Evolutionary conservation across 495 filamentous ascomycete genomes (phyloP).

Genomic region (Penicillium paxilli): DNA sequence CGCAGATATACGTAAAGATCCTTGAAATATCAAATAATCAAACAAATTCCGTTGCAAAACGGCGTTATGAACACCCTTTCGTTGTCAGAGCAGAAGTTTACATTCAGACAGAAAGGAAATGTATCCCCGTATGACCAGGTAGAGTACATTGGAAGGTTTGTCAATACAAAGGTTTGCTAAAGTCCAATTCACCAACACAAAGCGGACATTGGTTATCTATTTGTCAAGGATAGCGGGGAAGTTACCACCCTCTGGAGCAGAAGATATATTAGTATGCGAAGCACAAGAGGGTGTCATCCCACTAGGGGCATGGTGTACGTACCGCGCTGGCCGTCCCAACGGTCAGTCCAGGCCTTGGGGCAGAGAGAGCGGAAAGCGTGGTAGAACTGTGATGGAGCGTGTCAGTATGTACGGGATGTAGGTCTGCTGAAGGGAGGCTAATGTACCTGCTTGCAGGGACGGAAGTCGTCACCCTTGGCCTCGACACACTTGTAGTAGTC

Average conservation of each 20-base stretch:
- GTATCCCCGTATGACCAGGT: slow-evolving; percentile 39
- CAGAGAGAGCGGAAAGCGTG: slow-evolving; percentile 95
- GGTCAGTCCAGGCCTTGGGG: slow-evolving; percentile 89
- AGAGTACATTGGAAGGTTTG: slow-evolving; percentile 44
- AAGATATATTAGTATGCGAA: slow-evolving; percentile 12
- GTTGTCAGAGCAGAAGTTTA: slow-evolving; percentile 13
- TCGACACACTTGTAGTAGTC: slow-evolving; percentile 99
- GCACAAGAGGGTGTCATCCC: background rate
- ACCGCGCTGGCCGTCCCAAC: slow-evolving; percentile 99
- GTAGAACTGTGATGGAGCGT: slow-evolving; percentile 66
- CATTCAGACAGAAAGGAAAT: slow-evolving; percentile 25
- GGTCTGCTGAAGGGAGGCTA: background rate
- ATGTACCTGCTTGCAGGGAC: slow-evolving; percentile 90
- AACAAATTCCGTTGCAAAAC: slow-evolving; percentile 22
- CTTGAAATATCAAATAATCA: background rate
- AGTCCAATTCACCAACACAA: slow-evolving; percentile 24
- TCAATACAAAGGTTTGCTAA: slow-evolving; percentile 39
- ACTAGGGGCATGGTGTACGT: slow-evolving; percentile 41
- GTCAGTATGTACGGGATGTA: slow-evolving; percentile 4
- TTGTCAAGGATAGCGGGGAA: slow-evolving; percentile 68
- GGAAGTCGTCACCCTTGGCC: slow-evolving; percentile 98
- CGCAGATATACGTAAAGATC: background rate
- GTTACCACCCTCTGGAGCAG: slow-evolving; percentile 74
- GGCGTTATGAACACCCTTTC: slow-evolving; percentile 37
- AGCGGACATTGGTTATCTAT: slow-evolving; percentile 26